Evolutionary conservation across 768 basidiomycete genomes (phyloP).

Genomic region (Pleurotus platypus): DNA sequence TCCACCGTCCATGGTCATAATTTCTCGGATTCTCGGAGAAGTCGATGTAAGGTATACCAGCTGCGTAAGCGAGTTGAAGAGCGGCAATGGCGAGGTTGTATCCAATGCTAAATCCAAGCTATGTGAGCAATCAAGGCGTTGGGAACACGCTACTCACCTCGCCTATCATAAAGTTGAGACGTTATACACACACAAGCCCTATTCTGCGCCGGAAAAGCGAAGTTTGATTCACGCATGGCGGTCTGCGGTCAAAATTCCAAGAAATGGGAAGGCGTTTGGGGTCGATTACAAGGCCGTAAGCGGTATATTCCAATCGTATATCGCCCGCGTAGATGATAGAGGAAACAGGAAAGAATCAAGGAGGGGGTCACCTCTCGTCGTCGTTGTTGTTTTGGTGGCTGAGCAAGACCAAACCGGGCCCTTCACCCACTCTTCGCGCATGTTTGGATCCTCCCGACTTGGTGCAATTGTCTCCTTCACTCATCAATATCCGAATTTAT

Average conservation of each 20-base stretch:
- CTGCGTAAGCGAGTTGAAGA: conserved; percentile 94
- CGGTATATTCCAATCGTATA: not conserved
- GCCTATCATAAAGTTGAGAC: conserved; percentile 88
- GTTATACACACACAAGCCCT: conserved; percentile 94
- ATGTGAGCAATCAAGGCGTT: conserved; percentile 9
- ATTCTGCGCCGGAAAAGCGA: conserved; percentile 91
- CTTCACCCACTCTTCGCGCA: not conserved
- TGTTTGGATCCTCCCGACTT: not conserved
- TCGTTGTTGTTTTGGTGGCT: conserved; percentile 5
- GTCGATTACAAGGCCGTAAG: not conserved
- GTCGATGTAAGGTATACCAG: conserved; percentile 96
- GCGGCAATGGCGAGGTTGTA: conserved; percentile 55
- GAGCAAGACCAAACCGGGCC: conserved; percentile 2
- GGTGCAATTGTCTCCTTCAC: not conserved
- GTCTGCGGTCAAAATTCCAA: not conserved
- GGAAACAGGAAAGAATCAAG: not conserved
- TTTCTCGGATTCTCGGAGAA: conserved; percentile 95
- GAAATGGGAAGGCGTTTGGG: not conserved
- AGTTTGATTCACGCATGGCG: conserved; percentile 90
- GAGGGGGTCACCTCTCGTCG: conserved; percentile 2
- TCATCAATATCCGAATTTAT: not conserved
- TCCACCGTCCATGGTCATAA: conserved; percentile 97
- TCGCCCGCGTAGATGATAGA: not conserved
- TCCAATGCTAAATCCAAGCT: conserved; percentile 37
- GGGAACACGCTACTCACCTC: conserved; percentile 56